Percentiles rank a stretch among this genome's conserved stretches.
Conservation (phyloP, 768 basidiomycete species). For the Lactarius trivialis region DNA sequence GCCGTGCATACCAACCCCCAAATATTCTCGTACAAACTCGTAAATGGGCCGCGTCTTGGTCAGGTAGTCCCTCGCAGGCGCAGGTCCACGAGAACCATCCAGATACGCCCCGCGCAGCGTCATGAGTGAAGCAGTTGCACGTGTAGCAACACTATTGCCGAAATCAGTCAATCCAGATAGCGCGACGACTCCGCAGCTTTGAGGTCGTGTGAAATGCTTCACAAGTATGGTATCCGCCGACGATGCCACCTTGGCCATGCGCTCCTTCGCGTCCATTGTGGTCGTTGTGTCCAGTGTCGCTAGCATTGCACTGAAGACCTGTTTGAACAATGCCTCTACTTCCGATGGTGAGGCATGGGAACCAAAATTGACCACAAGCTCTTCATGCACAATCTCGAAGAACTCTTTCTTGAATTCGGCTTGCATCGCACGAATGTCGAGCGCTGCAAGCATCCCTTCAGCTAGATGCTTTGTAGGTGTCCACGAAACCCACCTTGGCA, state of each 20-base stretch:
- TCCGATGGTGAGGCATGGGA: slow-evolving; percentile 31
- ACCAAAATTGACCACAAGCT: slow-evolving; percentile 43
- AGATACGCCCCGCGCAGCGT: slow-evolving; percentile 50
- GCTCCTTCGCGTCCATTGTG: slow-evolving; percentile 59
- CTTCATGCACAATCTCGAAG: slow-evolving; percentile 42
- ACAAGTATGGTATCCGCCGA: slow-evolving; percentile 56
- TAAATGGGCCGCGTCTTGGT: slow-evolving; percentile 67
- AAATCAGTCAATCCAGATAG: slow-evolving; percentile 42
- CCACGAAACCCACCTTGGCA: slow-evolving; percentile 43
- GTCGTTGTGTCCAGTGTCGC: slow-evolving; percentile 57
- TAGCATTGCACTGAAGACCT: slow-evolving; percentile 39
- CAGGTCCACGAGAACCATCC: slow-evolving; percentile 47
- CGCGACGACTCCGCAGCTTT: slow-evolving; percentile 21
- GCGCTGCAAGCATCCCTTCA: slow-evolving; percentile 32
- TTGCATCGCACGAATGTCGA: slow-evolving; percentile 76
- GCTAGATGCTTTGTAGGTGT: not conserved
- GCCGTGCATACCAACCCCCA: slow-evolving; percentile 80
- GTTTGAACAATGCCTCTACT: slow-evolving; percentile 31
- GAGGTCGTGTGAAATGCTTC: slow-evolving; percentile 41
- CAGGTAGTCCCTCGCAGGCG: slow-evolving; percentile 63
- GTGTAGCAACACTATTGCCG: slow-evolving; percentile 45
- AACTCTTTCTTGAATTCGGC: slow-evolving; percentile 52
- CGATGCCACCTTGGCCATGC: slow-evolving; percentile 68
- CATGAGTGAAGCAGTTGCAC: slow-evolving; percentile 41
- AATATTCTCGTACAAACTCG: slow-evolving; percentile 61